Evolutionary conservation across 2,329 filamentous ascomycete genomes (phyloP).

Genomic region (Beauveria caledonica): DNA sequence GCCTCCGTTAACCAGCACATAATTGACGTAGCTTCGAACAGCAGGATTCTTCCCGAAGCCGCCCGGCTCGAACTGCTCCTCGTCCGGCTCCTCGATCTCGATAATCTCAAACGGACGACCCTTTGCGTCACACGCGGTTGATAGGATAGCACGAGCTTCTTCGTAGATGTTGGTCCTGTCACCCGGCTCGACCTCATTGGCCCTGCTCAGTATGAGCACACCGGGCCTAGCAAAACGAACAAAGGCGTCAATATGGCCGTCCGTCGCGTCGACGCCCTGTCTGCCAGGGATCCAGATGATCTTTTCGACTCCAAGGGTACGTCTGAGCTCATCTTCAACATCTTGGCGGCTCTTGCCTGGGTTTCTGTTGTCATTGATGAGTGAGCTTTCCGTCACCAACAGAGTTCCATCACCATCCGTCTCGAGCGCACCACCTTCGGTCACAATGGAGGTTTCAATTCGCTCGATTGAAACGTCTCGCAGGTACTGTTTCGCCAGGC

Average conservation of each 20-base stretch:
- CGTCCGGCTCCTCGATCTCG: constrained; percentile 18
- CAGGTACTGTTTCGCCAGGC: background rate
- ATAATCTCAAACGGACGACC: constrained; percentile 17
- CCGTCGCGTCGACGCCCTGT: constrained; percentile 17
- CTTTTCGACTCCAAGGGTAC: constrained; percentile 18
- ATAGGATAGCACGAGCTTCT: constrained; percentile 10
- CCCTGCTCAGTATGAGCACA: constrained; percentile 16
- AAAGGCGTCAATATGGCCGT: constrained; percentile 22
- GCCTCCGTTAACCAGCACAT: constrained; percentile 20
- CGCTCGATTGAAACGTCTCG: background rate
- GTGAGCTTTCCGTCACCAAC: constrained; percentile 19
- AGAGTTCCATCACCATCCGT: constrained; percentile 15
- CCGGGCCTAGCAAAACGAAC: constrained; percentile 19
- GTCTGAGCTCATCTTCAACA: constrained; percentile 17
- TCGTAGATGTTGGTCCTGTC: background rate
- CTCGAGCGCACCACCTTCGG: constrained; percentile 19
- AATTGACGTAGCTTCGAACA: constrained; percentile 19
- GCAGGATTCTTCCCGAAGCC: background rate
- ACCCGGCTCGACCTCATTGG: background rate
- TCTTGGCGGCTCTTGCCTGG: constrained; percentile 14
- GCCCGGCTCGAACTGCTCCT: background rate
- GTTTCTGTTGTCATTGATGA: constrained; percentile 23
- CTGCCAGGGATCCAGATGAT: constrained; percentile 21
- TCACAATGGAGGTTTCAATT: constrained; percentile 8
- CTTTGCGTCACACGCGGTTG: constrained; percentile 13